phyloP scores from a whole-genome alignment of 2,329 filamentous ascomycete species.

The Uncinocarpus reesii region DNA sequence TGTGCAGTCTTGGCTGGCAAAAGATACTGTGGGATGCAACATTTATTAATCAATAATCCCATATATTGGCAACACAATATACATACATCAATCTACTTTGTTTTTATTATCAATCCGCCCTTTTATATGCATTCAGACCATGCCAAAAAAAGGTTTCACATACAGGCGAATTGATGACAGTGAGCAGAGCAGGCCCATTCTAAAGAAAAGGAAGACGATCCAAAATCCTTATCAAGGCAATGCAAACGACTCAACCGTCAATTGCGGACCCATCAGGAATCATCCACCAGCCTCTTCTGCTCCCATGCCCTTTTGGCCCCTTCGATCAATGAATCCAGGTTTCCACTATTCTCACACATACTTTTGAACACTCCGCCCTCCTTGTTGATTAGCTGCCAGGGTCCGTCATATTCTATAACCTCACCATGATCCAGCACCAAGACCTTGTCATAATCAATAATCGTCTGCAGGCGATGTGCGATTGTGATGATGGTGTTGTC shows the following conservation, averaged over 20 bases:
- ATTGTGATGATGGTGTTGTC: constrained; percentile 91
- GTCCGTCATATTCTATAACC: constrained; percentile 84
- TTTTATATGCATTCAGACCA: background rate
- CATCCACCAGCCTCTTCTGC: constrained; percentile 39
- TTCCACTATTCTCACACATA: constrained; percentile 61
- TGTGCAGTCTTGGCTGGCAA: too few species aligned
- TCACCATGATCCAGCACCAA: constrained; percentile 81
- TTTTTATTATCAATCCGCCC: background rate
- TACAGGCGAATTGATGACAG: too few species aligned
- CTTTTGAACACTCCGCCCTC: constrained; percentile 55
- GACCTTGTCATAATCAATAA: constrained; percentile 97
- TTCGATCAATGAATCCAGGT: constrained; percentile 47
- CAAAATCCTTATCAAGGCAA: too few species aligned
- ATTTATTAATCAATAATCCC: too few species aligned
- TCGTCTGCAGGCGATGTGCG: constrained; percentile 88
- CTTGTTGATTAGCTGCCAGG: constrained; percentile 66
- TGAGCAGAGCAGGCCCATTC: too few species aligned
- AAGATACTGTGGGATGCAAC: too few species aligned
- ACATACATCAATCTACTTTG: background rate
- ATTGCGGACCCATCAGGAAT: constrained; percentile 22
- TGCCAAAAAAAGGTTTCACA: too few species aligned
- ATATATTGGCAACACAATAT: too few species aligned
- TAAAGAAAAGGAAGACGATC: background rate
- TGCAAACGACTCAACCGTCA: background rate
- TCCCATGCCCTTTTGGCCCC: constrained; percentile 45